Base-by-base conservation (phyloP, 106 monocot genomes). In the Iris macrosiphon region DNA sequence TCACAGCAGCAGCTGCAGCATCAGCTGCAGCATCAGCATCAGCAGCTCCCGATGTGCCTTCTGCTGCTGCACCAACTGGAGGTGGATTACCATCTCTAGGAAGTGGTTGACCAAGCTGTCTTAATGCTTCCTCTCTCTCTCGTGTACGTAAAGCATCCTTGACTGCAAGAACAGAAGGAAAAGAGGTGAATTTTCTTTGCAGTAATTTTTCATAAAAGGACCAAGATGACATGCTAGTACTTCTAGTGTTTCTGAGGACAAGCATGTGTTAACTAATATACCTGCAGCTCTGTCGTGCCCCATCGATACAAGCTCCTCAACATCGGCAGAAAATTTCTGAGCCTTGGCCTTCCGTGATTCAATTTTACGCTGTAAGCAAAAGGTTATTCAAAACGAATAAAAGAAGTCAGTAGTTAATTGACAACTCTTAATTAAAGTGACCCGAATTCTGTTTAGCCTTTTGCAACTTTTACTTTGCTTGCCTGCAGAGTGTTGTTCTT, bases 401-500 rank as follows among this genome's bases (percentile, higher is more conserved):
- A 24, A 38, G 14, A 31, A 49, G n/a, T n/a, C n/a, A n/a, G n/a
- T n/a, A n/a, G 22, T 45, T 47, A 26, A 29, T 4, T 26, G 24
- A 31, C 6, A 44, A 23, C 10, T 42, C 10, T 5, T 28, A 24
- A 59, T 2, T 1, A 25, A 19, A 18, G 1, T 39, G 4, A 49
- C 18, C 1, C 7, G 2, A 37, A 16, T 13, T 34, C 26, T 14
- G 20, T 23, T 26, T 15, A 28, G 18, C 15, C 18, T 31, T 5
- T n/a, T n/a, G n/a, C n/a, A n/a, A n/a, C n/a, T n/a, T n/a, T n/a
- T n/a, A n/a, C n/a, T n/a, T n/a, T 21, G 2, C 16, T 6, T 44
- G 85, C 88, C 72, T 96, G 96, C 27, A 96, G 60, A 16, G 34
- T 40, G 55, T 75, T 80, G 52, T 96, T 96, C 11, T 62, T 74